These are phyloP conservation scores for Mallotus repandus DNA, from an alignment of 441 rosid species.

Conservation along the genomic window DNA sequence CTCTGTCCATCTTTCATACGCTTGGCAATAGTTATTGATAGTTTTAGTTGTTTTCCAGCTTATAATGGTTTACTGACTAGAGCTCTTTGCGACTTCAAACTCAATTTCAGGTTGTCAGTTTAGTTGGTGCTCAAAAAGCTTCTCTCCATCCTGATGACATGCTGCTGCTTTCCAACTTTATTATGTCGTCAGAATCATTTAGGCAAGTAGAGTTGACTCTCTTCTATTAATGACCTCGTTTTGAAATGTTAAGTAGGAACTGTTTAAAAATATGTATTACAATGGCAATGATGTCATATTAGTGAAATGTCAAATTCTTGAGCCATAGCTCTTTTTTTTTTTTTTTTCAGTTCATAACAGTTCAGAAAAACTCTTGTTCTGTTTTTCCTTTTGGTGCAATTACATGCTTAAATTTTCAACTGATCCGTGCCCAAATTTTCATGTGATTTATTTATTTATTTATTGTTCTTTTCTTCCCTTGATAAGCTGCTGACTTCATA, in stretches of 20 bases:
- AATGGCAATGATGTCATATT: background rate
- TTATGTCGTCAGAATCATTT: slow-evolving; percentile 91
- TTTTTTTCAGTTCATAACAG: background rate
- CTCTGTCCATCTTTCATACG: background rate
- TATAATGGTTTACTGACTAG: slow-evolving; percentile 17
- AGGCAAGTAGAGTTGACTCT: slow-evolving; percentile 51
- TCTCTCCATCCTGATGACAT: slow-evolving; percentile 97
- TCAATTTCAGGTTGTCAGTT: slow-evolving; percentile 75
- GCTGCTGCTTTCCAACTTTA: slow-evolving; percentile 87
- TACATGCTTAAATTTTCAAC: background rate
- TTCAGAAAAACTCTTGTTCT: background rate
- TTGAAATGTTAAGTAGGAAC: slow-evolving; percentile 3
- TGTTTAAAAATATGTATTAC: background rate
- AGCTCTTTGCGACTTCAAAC: slow-evolving; percentile 25
- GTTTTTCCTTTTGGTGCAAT: background rate
- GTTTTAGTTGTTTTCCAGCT: background rate
- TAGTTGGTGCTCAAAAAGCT: slow-evolving; percentile 96
- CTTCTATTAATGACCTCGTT: background rate
- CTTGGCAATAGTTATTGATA: background rate
- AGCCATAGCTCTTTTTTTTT: background rate
- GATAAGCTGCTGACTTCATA: background rate
- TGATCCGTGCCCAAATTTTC: background rate
- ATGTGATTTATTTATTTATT: background rate
- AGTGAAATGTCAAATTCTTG: slow-evolving; percentile 2
- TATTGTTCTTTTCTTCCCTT: background rate